A percentile compares a stretch with the other conserved stretches of the same genome.
Conservation (phyloP, 2,329 filamentous ascomycete species). For the Bipolaris victoriae region DNA sequence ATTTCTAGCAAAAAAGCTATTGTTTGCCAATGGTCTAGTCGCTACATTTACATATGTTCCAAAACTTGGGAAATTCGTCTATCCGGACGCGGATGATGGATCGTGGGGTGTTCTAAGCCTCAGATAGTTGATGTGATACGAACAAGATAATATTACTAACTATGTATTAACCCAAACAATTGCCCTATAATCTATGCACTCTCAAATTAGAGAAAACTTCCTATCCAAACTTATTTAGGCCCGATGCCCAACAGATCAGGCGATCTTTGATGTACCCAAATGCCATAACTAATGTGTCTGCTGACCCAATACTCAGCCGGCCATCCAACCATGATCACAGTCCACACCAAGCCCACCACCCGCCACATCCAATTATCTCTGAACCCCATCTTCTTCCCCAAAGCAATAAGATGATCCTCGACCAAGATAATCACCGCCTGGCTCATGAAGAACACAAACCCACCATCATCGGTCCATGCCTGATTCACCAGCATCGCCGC, state of each 20-base stretch:
- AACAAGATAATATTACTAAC: background rate
- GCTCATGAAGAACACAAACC: slow-evolving; percentile 27
- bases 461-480: slow-evolving; percentile 22
- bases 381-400: slow-evolving; percentile 28
- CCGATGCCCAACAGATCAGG: slow-evolving; percentile 32
- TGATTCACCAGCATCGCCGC: slow-evolving; percentile 26
- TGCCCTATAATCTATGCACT: background rate
- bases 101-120: background rate
- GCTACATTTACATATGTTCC: too few relatives aligned
- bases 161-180: background rate
- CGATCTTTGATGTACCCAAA: slow-evolving; percentile 30
- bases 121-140: background rate
- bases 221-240: slow-evolving; percentile 4
- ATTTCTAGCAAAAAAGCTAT: too few relatives aligned
- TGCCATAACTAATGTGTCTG: slow-evolving; percentile 12
- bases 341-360: slow-evolving; percentile 31
- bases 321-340: slow-evolving; percentile 25
- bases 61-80: too few relatives aligned
- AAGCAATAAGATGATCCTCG: slow-evolving; percentile 38
- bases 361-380: slow-evolving; percentile 26
- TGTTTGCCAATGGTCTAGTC: too few relatives aligned
- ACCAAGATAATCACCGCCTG: slow-evolving; percentile 38
- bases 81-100: too few relatives aligned
- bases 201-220: background rate
- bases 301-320: slow-evolving; percentile 16